Percentiles rank a stretch among this genome's conserved stretches.
Evolutionary conservation across 1,284 basidiomycete species (phyloP).

Genomic region (Trametes hirsuta): DNA sequence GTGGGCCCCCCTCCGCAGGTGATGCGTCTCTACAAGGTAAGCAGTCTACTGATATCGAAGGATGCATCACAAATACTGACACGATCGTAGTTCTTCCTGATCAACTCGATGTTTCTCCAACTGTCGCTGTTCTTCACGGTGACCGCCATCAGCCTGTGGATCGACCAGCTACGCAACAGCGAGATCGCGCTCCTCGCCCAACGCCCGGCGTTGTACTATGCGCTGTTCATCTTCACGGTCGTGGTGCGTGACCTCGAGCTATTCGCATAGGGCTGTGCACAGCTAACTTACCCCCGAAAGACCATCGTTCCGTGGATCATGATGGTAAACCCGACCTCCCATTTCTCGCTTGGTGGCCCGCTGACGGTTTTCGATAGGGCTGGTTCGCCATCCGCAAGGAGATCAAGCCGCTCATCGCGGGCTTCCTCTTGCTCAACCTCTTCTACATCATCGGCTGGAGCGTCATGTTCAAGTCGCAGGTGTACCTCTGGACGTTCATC

Average conservation of each 20-base stretch:
- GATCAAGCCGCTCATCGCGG: constrained; percentile 42
- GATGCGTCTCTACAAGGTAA: constrained; percentile 53
- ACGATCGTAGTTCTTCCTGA: constrained; percentile 50
- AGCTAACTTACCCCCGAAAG: constrained; percentile 27
- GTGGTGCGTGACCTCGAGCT: constrained; percentile 38
- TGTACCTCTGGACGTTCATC: constrained; percentile 58
- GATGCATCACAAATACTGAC: neutral
- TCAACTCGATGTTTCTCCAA: constrained; percentile 58
- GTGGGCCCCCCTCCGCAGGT: constrained; percentile 56
- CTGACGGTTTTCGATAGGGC: constrained; percentile 41
- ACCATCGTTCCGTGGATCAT: constrained; percentile 56
- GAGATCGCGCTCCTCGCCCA: constrained; percentile 46
- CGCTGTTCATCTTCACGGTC: constrained; percentile 46
- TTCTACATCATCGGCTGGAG: constrained; percentile 46
- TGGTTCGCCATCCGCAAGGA: constrained; percentile 57
- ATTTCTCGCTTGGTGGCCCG: neutral
- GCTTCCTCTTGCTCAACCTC: constrained; percentile 47
- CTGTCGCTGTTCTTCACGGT: constrained; percentile 57
- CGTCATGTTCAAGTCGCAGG: constrained; percentile 55
- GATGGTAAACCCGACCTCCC: constrained; percentile 23
- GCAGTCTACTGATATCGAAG: constrained; percentile 2
- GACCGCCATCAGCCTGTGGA: constrained; percentile 55
- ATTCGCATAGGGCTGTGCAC: no score
- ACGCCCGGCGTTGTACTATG: constrained; percentile 48
- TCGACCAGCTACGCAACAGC: constrained; percentile 53